These are phyloP conservation scores for Corylus americana DNA, from an alignment of 306 rosid genomes.

Conservation along the genomic window DNA sequence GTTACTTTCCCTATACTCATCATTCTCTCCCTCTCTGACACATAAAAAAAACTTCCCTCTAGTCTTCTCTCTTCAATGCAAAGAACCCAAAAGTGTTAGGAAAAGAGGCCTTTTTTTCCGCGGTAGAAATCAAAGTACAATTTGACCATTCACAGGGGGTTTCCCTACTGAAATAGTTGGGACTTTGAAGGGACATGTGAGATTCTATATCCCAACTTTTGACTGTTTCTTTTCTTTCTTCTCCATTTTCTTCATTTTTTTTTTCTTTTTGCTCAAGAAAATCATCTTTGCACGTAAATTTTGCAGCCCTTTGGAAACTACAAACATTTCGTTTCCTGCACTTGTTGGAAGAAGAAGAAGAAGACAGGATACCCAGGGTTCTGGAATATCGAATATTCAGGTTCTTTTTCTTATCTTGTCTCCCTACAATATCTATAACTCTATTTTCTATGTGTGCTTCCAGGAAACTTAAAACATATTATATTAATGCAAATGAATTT, in stretches of 20 bases:
- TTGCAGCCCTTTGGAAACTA: constrained; percentile 14
- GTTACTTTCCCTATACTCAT: background rate
- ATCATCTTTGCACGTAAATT: constrained; percentile 43
- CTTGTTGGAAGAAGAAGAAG: constrained; percentile 24
- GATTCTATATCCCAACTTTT: constrained; percentile 46
- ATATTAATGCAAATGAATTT: constrained; percentile 16
- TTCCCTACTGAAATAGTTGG: constrained; percentile 24
- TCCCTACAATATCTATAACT: background rate
- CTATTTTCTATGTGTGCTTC: constrained; percentile 27
- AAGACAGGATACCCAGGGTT: constrained; percentile 33
- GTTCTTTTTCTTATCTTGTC: constrained; percentile 28
- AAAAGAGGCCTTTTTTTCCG: constrained; percentile 5
- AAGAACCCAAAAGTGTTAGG: background rate
- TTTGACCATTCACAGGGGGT: constrained; percentile 44
- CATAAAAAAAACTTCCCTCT: background rate
- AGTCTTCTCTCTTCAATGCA: background rate
- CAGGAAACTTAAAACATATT: constrained; percentile 2
- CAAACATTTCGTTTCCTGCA: constrained; percentile 26
- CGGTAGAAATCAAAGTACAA: constrained; percentile 40
- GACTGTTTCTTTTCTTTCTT: constrained; percentile 35
- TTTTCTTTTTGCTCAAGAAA: constrained; percentile 32
- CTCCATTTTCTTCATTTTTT: background rate
- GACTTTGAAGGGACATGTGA: constrained; percentile 39
- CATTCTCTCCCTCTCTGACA: background rate
- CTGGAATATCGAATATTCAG: constrained; percentile 45